These are phyloP conservation scores for Leptoxyphium fumago DNA, from an alignment of 2,329 filamentous ascomycete genomes.

Conservation along the genomic window DNA sequence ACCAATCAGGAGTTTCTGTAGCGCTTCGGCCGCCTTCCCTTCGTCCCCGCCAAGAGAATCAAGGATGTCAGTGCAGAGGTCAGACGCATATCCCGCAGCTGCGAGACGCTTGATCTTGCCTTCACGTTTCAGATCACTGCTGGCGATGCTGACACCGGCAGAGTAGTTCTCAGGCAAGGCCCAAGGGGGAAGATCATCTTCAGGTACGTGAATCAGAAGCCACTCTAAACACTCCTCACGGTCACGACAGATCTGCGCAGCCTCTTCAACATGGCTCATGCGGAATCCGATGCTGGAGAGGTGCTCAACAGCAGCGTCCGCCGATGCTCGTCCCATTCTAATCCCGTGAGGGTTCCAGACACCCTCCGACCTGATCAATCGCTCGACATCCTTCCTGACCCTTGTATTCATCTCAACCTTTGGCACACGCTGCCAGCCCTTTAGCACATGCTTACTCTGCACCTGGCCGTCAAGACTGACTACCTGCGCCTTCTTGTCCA, in stretches of 20 bases:
- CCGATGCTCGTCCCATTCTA: slow-evolving; percentile 44
- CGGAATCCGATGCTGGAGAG: slow-evolving; percentile 71
- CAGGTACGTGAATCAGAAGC: slow-evolving; percentile 90
- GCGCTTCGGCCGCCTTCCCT: slow-evolving; percentile 56
- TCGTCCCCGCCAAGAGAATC: slow-evolving; percentile 60
- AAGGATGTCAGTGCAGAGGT: slow-evolving; percentile 67
- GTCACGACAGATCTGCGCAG: slow-evolving; percentile 74
- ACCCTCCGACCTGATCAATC: slow-evolving; percentile 59
- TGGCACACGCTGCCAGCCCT: slow-evolving; percentile 70
- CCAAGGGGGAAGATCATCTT: slow-evolving; percentile 90
- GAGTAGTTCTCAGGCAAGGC: slow-evolving; percentile 83
- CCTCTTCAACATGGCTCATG: slow-evolving; percentile 78
- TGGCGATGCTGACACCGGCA: slow-evolving; percentile 75
- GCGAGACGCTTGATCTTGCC: slow-evolving; percentile 69
- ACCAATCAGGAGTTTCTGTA: slow-evolving; percentile 55
- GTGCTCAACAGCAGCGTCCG: slow-evolving; percentile 51
- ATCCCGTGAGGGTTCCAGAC: slow-evolving; percentile 78
- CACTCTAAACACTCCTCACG: slow-evolving; percentile 87
- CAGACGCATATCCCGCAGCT: slow-evolving; percentile 68
- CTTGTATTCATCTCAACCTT: slow-evolving; percentile 86
- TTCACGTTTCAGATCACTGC: slow-evolving; percentile 67
- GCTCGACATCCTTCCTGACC: slow-evolving; percentile 65
- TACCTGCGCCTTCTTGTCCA: slow-evolving; percentile 45
- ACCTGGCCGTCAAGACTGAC: slow-evolving; percentile 22
- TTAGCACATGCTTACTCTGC: slow-evolving; percentile 25